phyloP scores from a whole-genome alignment of 1,284 basidiomycete genomes.

The Pascua guehoae region DNA sequence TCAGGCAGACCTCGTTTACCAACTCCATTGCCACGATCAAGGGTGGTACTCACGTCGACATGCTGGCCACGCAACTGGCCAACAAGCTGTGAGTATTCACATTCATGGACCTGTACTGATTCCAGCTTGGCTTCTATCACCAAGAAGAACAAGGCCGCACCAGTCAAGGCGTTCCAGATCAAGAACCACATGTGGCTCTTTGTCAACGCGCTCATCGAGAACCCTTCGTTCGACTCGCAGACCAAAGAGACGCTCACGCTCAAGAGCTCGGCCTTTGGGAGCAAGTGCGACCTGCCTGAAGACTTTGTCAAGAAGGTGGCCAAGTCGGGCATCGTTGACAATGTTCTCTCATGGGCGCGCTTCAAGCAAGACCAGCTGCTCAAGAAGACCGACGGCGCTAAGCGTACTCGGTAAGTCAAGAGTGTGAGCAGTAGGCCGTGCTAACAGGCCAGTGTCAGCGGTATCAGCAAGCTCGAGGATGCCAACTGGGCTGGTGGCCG shows the following conservation, averaged over 20 bases:
- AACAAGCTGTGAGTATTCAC: constrained; percentile 58
- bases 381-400: constrained; percentile 94
- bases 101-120: background rate
- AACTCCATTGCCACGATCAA: constrained; percentile 98
- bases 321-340: constrained; percentile 88
- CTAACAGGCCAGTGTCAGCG: constrained; percentile 64
- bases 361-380: constrained; percentile 94
- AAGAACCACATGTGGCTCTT: constrained; percentile 99
- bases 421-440: constrained; percentile 42
- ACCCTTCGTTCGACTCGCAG: constrained; percentile 98
- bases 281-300: constrained; percentile 82
- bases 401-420: constrained; percentile 68
- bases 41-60: constrained; percentile 90
- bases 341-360: constrained; percentile 91
- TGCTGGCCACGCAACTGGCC: constrained; percentile 84
- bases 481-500: constrained; percentile 95
- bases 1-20: constrained; percentile 94
- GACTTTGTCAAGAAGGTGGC: constrained; percentile 95
- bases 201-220: constrained; percentile 93
- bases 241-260: constrained; percentile 96
- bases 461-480: constrained; percentile 90
- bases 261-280: constrained; percentile 80
- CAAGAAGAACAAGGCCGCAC: constrained; percentile 95
- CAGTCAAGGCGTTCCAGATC: constrained; percentile 88
- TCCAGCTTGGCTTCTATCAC: constrained; percentile 66